Conservation (phyloP, 228 moss, liverwort and hornwort species). For the Sphagnum fallax region DNA sequence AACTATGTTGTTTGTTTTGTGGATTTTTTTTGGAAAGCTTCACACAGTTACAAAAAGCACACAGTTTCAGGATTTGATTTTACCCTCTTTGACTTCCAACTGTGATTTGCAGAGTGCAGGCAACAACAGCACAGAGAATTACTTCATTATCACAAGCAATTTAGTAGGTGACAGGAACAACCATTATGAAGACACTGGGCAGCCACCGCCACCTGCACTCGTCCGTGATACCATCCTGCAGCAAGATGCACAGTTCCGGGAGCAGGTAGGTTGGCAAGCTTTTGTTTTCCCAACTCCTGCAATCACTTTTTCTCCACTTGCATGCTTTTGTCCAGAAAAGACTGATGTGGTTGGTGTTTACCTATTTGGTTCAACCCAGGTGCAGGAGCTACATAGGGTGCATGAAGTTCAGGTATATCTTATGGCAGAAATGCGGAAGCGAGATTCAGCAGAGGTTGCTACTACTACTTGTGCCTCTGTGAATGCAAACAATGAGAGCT, state of each 20-base stretch:
- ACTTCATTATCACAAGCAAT: neutral
- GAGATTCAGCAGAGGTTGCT: constrained; percentile 7
- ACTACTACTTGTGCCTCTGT: neutral
- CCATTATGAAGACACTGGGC: constrained; percentile 4
- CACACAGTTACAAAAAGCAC: too few relatives aligned
- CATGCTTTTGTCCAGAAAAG: too few relatives aligned
- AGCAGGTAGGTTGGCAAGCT: constrained; percentile 21
- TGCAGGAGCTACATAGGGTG: constrained; percentile 52
- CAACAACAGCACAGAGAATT: too few relatives aligned
- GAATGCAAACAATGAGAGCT: constrained; percentile 1
- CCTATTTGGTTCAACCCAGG: constrained; percentile 10
- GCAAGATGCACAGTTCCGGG: constrained; percentile 44
- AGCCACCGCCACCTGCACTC: constrained; percentile 3
- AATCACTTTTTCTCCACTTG: too few relatives aligned
- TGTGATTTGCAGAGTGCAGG: too few relatives aligned
- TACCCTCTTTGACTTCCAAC: neutral
- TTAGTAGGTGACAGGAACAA: too few relatives aligned
- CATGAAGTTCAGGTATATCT: constrained; percentile 39
- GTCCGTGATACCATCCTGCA: constrained; percentile 23
- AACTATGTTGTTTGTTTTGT: too few relatives aligned
- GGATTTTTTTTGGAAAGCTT: too few relatives aligned
- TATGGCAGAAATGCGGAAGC: constrained; percentile 42
- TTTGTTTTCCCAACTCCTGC: too few relatives aligned
- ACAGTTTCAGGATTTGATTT: neutral
- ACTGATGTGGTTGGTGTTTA: too few relatives aligned